These are phyloP conservation scores for Dendryphion nanum DNA, from an alignment of 2,329 filamentous ascomycete genomes.

Conservation along the genomic window DNA sequence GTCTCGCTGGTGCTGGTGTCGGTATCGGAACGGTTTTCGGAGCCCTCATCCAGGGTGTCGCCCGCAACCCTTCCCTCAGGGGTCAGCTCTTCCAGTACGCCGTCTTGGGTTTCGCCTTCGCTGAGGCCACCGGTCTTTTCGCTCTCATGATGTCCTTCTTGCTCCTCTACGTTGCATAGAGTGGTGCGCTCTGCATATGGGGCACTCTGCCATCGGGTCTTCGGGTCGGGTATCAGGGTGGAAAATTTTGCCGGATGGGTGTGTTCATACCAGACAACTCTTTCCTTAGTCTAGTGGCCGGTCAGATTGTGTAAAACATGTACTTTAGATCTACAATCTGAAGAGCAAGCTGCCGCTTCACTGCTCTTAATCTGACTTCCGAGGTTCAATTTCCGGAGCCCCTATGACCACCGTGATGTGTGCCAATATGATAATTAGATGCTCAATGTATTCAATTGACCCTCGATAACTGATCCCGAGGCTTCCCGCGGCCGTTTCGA, in stretches of 20 bases:
- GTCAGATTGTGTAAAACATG: conserved; percentile 45
- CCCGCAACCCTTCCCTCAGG: conserved; percentile 91
- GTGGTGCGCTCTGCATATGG: conserved; percentile 29
- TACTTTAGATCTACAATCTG: conserved; percentile 44
- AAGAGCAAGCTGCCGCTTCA: conserved; percentile 42
- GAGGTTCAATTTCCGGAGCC: conserved; percentile 20
- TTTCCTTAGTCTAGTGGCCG: conserved; percentile 40
- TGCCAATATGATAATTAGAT: conserved; percentile 15
- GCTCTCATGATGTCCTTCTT: conserved; percentile 52
- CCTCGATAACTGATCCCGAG: conserved; percentile 15
- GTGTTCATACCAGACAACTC: conserved; percentile 41
- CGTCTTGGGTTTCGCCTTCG: conserved; percentile 94
- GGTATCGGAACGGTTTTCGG: conserved; percentile 95
- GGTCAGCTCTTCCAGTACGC: conserved; percentile 95
- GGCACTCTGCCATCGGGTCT: conserved; percentile 34
- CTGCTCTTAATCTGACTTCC: conserved; percentile 27
- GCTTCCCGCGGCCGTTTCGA: conserved; percentile 10
- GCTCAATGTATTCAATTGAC: conserved; percentile 31
- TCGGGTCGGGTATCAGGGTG: conserved; percentile 34
- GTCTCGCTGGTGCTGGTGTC: conserved; percentile 89
- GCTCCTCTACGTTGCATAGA: conserved; percentile 44
- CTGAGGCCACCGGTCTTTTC: conserved; percentile 77
- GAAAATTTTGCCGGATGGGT: conserved; percentile 39
- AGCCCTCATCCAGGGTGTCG: conserved; percentile 82
- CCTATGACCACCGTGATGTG: conserved; percentile 24